These are phyloP conservation scores for Murraya koenigii DNA, from an alignment of 345 rosid species.

Conservation along the genomic window DNA sequence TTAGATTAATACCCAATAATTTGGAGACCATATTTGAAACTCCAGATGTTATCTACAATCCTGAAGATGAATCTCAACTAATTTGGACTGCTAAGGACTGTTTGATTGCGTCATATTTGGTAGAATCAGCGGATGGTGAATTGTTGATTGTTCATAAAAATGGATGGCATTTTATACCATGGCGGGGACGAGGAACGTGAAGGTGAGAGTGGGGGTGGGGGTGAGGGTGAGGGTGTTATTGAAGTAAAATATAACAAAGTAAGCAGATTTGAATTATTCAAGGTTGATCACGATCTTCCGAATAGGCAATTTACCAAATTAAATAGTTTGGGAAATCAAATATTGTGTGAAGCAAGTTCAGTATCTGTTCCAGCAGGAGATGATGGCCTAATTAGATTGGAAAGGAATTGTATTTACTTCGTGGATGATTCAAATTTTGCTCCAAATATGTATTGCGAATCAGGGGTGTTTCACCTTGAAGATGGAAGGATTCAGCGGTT, in stretches of 20 bases:
- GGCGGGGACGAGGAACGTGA: not conserved
- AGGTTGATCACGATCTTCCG: not conserved
- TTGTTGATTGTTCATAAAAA: not conserved
- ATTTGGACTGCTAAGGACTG: not conserved
- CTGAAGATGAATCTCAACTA: not conserved
- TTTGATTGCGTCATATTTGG: not conserved
- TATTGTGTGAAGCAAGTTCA: not conserved
- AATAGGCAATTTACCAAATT: not conserved
- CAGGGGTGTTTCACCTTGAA: not conserved
- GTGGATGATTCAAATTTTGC: not conserved
- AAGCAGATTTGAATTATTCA: not conserved
- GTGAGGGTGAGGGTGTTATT: not conserved
- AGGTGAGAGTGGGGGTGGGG: too few species aligned
- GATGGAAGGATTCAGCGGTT: not conserved
- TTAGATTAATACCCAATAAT: not conserved
- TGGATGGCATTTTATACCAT: not conserved
- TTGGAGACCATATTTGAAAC: too few species aligned
- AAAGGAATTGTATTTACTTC: not conserved
- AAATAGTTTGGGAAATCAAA: not conserved
- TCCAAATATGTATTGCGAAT: not conserved
- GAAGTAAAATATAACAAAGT: not conserved
- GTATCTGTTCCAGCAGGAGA: not conserved
- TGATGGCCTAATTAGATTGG: not conserved
- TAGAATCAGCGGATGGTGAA: not conserved
- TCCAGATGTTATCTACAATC: too few species aligned